Conservation (phyloP, 2,329 filamentous ascomycete species). For the Beauveria caledonica region DNA sequence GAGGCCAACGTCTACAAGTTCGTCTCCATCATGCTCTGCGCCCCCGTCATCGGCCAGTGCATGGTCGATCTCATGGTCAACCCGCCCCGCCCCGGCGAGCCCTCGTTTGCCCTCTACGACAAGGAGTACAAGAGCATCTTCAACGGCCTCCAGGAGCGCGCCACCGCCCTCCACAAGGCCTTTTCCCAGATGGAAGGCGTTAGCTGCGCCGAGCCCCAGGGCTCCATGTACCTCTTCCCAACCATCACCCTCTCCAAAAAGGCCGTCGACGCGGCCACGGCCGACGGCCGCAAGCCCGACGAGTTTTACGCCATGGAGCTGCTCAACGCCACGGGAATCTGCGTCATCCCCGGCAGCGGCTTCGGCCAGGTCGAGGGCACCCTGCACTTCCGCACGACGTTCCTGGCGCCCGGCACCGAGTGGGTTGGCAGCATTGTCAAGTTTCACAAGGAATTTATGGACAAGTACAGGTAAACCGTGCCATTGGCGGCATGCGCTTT, state of each 20-base stretch:
- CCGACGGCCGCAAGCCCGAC: constrained; percentile 68
- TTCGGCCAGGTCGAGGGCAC: constrained; percentile 92
- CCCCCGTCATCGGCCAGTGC: constrained; percentile 92
- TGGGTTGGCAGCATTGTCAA: constrained; percentile 82
- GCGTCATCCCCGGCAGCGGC: constrained; percentile 83
- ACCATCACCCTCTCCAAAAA: constrained; percentile 73
- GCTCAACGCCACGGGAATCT: constrained; percentile 90
- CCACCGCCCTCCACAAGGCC: constrained; percentile 77
- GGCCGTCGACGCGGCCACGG: constrained; percentile 65
- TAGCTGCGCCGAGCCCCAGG: constrained; percentile 80
- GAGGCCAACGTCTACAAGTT: constrained; percentile 97
- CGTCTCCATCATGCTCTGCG: constrained; percentile 92
- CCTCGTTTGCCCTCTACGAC: constrained; percentile 75
- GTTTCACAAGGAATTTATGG: constrained; percentile 89
- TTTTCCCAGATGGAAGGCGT: constrained; percentile 96
- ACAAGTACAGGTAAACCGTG: constrained; percentile 53
- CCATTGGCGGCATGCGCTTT: neutral
- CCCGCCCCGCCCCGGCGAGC: constrained; percentile 75
- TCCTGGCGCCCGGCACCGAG: constrained; percentile 90
- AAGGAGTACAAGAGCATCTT: constrained; percentile 80
- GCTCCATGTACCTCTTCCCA: constrained; percentile 98
- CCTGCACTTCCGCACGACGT: constrained; percentile 92
- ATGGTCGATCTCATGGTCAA: constrained; percentile 97
- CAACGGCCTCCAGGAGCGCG: constrained; percentile 68
- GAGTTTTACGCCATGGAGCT: constrained; percentile 91